These are phyloP conservation scores for Apophysomyces ossiformis DNA, from an alignment of 371 early-diverging fungal genomes.

Conservation along the genomic window DNA sequence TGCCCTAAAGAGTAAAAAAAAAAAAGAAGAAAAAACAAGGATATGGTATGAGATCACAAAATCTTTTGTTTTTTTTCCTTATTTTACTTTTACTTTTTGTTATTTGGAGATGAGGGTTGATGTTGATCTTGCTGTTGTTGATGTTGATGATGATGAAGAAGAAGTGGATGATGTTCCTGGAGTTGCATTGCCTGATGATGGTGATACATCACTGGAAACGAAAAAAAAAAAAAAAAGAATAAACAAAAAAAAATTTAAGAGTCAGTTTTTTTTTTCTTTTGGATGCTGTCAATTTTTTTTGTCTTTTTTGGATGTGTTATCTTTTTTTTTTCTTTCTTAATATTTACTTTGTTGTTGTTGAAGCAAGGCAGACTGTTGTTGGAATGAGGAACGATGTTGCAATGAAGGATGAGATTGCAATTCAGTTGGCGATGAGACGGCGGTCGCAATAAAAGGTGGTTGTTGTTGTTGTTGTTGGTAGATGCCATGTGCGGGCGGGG, in stretches of 20 bases:
- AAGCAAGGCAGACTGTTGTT: constrained; percentile 5
- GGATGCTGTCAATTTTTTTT: background rate
- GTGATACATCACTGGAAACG: constrained; percentile 16
- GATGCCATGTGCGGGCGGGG: background rate
- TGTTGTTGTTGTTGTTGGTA: constrained; percentile 5
- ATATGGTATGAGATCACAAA: background rate
- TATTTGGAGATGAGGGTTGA: constrained; percentile 16
- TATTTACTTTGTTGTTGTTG: constrained; percentile 13
- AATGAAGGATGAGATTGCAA: background rate
- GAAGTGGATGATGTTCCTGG: background rate
- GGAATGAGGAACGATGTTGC: background rate
- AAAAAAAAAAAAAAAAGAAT: background rate
- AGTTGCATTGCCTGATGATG: constrained; percentile 9
- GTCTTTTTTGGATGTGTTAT: constrained; percentile 18
- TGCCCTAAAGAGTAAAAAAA: constrained; percentile 13
- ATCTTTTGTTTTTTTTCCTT: background rate
- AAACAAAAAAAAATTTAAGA: background rate
- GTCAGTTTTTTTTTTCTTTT: background rate
- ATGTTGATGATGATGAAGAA: constrained; percentile 1
- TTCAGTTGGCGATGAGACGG: constrained; percentile 15
- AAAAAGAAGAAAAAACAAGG: too few species aligned
- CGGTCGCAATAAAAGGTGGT: constrained; percentile 14
- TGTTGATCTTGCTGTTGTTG: constrained; percentile 19
- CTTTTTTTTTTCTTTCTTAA: constrained; percentile 17
- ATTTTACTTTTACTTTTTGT: constrained; percentile 25